phyloP scores from a whole-genome alignment of 140 eudicot genomes.

The Oenanthe javanica region DNA sequence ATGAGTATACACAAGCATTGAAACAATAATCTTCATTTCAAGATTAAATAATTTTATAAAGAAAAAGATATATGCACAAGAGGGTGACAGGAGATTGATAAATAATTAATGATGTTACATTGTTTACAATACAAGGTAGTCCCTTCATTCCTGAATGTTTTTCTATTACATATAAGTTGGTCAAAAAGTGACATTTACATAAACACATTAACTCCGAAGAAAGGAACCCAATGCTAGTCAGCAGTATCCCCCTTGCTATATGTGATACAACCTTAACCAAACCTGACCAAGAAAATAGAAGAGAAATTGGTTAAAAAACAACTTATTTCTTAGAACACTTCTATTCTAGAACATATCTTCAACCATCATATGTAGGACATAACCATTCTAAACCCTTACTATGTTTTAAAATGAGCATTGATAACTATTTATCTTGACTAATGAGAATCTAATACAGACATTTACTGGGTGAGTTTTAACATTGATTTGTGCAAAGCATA shows the following conservation, averaged over 20 bases:
- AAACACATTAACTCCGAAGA: constrained; percentile 33
- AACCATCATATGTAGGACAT: not conserved
- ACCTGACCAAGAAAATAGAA: constrained; percentile 36
- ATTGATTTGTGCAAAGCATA: not conserved
- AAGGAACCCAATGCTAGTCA: constrained; percentile 31
- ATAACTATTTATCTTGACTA: not conserved
- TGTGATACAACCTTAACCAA: constrained; percentile 25
- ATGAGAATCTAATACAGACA: not conserved
- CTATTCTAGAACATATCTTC: not conserved
- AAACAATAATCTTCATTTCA: not conserved
- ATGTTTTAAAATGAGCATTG: not conserved
- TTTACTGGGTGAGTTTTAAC: not conserved
- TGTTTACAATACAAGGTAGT: constrained; percentile 31
- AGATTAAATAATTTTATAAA: not conserved
- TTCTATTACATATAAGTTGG: constrained; percentile 42
- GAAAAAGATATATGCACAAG: constrained; percentile 16
- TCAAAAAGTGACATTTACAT: constrained; percentile 35
- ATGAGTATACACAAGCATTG: not conserved
- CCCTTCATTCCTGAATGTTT: constrained; percentile 24
- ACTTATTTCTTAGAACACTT: constrained; percentile 7
- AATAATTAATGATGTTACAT: constrained; percentile 35
- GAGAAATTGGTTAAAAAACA: constrained; percentile 19
- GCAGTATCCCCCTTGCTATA: constrained; percentile 28
- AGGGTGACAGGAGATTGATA: constrained; percentile 22
- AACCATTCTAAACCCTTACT: not conserved